phyloP scores from a whole-genome alignment of 345 rosid species.

The Eucalyptus sp. region DNA sequence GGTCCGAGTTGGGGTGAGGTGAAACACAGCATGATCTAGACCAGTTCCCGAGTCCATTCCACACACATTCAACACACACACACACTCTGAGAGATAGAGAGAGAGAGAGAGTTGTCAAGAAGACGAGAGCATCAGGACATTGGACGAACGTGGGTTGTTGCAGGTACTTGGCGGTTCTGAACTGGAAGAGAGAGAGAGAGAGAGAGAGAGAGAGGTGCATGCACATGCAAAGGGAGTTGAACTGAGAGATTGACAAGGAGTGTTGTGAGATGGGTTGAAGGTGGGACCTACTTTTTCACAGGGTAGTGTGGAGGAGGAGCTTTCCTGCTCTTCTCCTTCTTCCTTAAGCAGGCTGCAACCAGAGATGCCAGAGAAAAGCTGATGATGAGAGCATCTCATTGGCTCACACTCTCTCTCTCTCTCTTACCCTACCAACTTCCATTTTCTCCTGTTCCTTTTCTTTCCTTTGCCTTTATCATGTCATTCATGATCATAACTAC shows the following conservation, averaged over 20 bases:
- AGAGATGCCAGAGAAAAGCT: not conserved
- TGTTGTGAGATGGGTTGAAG: not conserved
- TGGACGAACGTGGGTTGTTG: not conserved
- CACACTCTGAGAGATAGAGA: not conserved
- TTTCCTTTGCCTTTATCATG: not conserved
- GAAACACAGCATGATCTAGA: constrained; percentile 72
- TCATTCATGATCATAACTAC: not conserved
- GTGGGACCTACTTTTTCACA: not conserved
- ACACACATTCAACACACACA: not conserved
- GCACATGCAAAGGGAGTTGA: not conserved
- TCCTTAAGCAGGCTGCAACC: not conserved
- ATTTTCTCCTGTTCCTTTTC: not conserved
- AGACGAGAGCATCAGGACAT: not conserved
- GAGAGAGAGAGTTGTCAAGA: not conserved
- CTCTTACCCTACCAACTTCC: not conserved
- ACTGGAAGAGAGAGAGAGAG: not conserved
- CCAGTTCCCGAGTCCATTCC: constrained; percentile 44
- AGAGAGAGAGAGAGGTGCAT: not conserved
- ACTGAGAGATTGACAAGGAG: not conserved
- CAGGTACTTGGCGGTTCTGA: not conserved
- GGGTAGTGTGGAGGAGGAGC: not conserved
- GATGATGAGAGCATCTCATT: not conserved
- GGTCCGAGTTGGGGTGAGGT: constrained; percentile 89
- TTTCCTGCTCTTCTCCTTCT: not conserved
- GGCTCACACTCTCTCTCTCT: not conserved